Evolutionary conservation across 805 yeast species (phyloP), one percentile per base, ranked within the genome.

Genomic region (Metschnikowia similis): DNA sequence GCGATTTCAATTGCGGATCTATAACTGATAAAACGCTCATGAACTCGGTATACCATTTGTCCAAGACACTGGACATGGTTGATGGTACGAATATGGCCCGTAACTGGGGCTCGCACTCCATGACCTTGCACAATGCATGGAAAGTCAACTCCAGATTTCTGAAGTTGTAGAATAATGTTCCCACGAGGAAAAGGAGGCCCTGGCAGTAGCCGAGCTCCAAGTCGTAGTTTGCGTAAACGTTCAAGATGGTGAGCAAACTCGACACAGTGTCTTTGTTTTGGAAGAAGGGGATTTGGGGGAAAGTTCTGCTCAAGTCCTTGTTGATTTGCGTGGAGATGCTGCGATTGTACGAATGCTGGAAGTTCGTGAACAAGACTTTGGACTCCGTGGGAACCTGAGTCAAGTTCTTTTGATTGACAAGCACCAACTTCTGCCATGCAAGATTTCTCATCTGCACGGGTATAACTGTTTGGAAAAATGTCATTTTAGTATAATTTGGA

Each of bases 131-230:
- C 50, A 83, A 66, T 9, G 80, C 72, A 62, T 72, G 83, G 64
- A 76, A 83, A 14, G 74, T 82, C 56, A 69, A 64, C 61, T 61
- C 72, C 47, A 64, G 66, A 48, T 59, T 59, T 27, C 63, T 59
- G 47, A 70, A 67, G 42, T 69, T 72, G 56, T 70, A 73, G 51
- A 77, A 70, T 35, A 83, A 66, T 4, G 83, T 81, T 2, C 85
- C 86, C 10, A 82, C 85, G 41, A 83, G 66, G 57, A 83, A 83
- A 27, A 84, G 75, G 16, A 83, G 66, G 6, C 88, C 88, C 62
- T 83, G 88, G 61, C 88, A 83, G 59, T 83, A 83, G 9, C 88
- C 88, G 56, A 83, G 77, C 56, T 82, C 84, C 47, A 75, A 74
- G 64, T 83, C 87, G 59, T 80, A 83, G 54, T 82, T 79, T 44